Evolutionary conservation across 306 rosid species (phyloP).

Genomic region (Medicago lupulina): DNA sequence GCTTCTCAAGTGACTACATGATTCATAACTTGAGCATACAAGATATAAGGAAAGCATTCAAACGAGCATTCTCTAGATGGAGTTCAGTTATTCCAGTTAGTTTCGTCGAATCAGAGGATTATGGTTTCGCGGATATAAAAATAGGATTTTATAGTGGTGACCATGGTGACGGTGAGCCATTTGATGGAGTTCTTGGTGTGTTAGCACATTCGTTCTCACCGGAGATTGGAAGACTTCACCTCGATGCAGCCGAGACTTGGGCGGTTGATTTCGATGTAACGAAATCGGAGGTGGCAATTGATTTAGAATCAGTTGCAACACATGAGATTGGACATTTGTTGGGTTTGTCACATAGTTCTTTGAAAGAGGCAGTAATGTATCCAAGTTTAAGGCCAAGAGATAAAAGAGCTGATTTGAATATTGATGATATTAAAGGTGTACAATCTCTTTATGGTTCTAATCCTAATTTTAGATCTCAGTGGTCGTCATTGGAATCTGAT

Average conservation of each 20-base stretch:
- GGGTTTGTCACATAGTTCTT: conserved; percentile 75
- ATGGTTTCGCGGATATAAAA: conserved; percentile 57
- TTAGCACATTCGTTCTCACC: conserved; percentile 88
- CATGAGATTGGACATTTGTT: conserved; percentile 92
- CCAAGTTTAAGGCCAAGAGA: conserved; percentile 80
- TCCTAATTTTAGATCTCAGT: conserved; percentile 57
- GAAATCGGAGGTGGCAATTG: conserved; percentile 68
- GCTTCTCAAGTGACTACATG: conserved; percentile 54
- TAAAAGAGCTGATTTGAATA: conserved; percentile 61
- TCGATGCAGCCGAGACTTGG: conserved; percentile 89
- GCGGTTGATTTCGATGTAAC: conserved; percentile 60
- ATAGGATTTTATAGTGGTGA: conserved; percentile 81
- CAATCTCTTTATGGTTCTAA: conserved; percentile 84
- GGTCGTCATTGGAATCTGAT: conserved; percentile 61
- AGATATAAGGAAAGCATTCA: conserved; percentile 52
- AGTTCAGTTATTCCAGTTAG: conserved; percentile 72
- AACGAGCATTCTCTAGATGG: conserved; percentile 65
- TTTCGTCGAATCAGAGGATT: conserved; percentile 59
- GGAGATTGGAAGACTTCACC: conserved; percentile 77
- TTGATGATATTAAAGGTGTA: conserved; percentile 76
- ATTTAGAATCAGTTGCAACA: conserved; percentile 82
- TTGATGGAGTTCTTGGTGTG: conserved; percentile 82
- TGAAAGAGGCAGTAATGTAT: conserved; percentile 77
- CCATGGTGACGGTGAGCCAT: conserved; percentile 85
- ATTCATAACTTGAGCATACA: conserved; percentile 47